Evolutionary conservation across 2,329 filamentous ascomycete species (phyloP), one percentile per base, ranked within the genome.

Genomic region (Diplocarpon rosae): DNA sequence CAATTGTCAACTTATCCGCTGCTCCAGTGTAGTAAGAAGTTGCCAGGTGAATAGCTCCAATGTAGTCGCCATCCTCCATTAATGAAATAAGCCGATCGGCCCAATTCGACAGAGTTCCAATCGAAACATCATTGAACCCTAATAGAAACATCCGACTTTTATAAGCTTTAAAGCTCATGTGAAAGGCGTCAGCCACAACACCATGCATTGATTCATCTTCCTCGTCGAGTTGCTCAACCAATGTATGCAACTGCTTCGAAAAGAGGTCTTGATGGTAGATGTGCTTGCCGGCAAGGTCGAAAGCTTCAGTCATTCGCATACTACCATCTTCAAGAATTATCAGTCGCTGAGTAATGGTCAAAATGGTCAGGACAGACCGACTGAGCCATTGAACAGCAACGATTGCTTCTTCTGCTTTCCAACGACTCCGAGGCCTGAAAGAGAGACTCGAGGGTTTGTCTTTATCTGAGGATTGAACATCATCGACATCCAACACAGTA

Each of bases 371-470:
- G 0, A 98, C 90, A 2, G 92, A 96, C 50, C 88, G 80, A 57
- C 87, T 95, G 16, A 98, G 71, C 93, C 92, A 98, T 61, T 98
- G 92, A 3, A 96, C 85, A 1, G 89, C 88, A 47, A 95, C 92
- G 52, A 98, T 94, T 4, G 92, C 82, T 66, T 98, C 92, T 50
- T 95, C 87, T 35, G 88, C 86, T 63, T 84, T 86, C 87, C 90
- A 98, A 50, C 89, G 74, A 63, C 83, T 94, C 45, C 89, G 79
- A 2, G 87, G 76, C 58, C 75, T 80, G 65, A 98, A 98, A 36
- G 75, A 77, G 16, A 96, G 75, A 37, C 73, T 80, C 1, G 86
- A 76, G 3, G 85, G 85, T 57, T 86, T 88, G 53, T 90, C 83
- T 50, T 78, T 80, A 53, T 87, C 80, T 12, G 78, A 74, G 0